These are phyloP conservation scores for Monsonia emarginata DNA, from an alignment of 441 rosid species.

Conservation along the genomic window DNA sequence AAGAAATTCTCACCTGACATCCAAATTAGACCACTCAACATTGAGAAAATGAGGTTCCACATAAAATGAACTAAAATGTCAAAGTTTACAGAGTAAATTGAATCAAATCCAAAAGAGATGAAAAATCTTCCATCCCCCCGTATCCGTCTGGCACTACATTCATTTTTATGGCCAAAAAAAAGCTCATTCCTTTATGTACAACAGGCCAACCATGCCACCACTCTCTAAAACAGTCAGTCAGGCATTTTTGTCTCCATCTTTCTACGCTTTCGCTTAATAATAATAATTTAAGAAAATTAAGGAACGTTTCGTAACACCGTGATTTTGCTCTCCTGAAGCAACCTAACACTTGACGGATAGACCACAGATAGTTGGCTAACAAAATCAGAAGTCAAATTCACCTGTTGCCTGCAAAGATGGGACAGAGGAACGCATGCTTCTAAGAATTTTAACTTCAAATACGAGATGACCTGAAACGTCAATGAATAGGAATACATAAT, in stretches of 20 bases:
- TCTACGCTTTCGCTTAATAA: constrained; percentile 25
- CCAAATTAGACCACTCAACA: too few relatives aligned
- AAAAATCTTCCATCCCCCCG: constrained; percentile 16
- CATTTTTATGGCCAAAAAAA: constrained; percentile 19
- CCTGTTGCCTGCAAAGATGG: constrained; percentile 66
- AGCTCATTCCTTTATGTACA: constrained; percentile 54
- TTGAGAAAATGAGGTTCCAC: too few relatives aligned
- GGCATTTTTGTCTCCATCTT: constrained; percentile 14
- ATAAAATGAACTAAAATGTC: constrained; percentile 13
- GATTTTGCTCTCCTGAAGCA: constrained; percentile 19
- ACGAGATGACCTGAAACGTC: neutral
- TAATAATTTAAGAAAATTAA: constrained; percentile 20
- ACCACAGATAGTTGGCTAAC: constrained; percentile 13
- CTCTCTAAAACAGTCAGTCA: constrained; percentile 16
- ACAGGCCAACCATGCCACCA: constrained; percentile 34
- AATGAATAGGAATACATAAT: too few relatives aligned
- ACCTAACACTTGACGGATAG: constrained; percentile 6
- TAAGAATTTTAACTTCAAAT: neutral
- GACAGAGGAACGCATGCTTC: neutral
- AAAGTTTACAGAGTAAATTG: constrained; percentile 7
- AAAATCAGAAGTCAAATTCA: constrained; percentile 85
- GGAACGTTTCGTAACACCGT: constrained; percentile 24
- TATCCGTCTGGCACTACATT: constrained; percentile 18
- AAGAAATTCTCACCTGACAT: too few relatives aligned
- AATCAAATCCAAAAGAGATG: constrained; percentile 26